Evolutionary conservation across 306 rosid genomes (phyloP).

Genomic region (Aeschynomene evenia): DNA sequence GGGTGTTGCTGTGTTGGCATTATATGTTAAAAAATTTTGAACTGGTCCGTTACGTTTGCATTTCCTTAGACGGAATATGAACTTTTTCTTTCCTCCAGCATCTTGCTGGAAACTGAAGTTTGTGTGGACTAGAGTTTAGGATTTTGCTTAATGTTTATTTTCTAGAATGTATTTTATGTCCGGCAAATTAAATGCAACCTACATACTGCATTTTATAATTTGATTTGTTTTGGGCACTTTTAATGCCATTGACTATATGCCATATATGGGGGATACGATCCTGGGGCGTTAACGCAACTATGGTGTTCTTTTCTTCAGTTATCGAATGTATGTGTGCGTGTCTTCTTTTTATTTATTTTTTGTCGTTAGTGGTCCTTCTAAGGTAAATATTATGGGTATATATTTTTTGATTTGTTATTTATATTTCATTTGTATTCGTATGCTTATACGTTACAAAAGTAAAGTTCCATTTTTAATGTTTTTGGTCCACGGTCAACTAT

Average conservation of each 20-base stretch:
- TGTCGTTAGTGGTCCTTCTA: neutral
- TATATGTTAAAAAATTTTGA: slow-evolving; percentile 7
- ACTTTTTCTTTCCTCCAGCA: neutral
- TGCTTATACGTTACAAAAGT: slow-evolving; percentile 6
- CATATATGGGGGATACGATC: no score
- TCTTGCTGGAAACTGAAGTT: neutral
- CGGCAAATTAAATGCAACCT: neutral
- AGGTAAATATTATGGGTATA: no score
- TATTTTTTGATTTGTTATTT: neutral
- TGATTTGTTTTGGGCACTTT: neutral
- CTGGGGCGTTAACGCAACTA: no score
- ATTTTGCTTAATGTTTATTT: slow-evolving; percentile 10
- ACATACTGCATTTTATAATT: slow-evolving; percentile 3
- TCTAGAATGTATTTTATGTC: neutral
- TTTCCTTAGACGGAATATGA: neutral
- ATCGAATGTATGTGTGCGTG: neutral
- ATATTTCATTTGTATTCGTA: neutral
- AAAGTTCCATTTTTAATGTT: neutral
- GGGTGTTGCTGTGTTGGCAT: neutral
- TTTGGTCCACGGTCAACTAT: neutral
- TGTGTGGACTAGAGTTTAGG: neutral
- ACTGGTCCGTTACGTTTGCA: slow-evolving; percentile 5
- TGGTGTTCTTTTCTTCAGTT: neutral
- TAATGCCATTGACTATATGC: neutral
- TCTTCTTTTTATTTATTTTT: neutral